Conservation (phyloP, 768 basidiomycete species). For the Pholiota molesta region DNA sequence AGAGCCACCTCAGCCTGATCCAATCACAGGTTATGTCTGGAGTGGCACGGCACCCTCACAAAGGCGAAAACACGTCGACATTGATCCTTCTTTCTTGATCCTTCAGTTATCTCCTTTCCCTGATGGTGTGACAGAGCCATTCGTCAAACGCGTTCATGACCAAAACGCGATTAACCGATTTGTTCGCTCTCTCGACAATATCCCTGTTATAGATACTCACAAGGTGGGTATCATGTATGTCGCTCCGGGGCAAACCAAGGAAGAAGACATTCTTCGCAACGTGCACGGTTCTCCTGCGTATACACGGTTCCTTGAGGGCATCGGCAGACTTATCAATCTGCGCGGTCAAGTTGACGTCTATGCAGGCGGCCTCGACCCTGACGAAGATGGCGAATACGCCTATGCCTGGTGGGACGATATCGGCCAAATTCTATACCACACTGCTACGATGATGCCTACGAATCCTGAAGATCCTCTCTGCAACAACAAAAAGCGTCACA, state of each 20-base stretch:
- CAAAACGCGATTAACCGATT: constrained; percentile 54
- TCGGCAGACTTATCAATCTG: constrained; percentile 86
- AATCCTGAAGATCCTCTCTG: constrained; percentile 65
- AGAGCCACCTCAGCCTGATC: constrained; percentile 55
- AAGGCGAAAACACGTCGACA: constrained; percentile 79
- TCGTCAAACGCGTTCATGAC: constrained; percentile 51
- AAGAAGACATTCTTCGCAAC: constrained; percentile 87
- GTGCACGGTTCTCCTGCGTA: constrained; percentile 94
- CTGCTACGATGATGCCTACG: constrained; percentile 97
- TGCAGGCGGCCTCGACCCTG: constrained; percentile 88
- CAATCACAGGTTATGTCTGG: constrained; percentile 89
- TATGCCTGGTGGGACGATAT: constrained; percentile 99
- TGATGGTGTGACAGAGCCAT: constrained; percentile 41
- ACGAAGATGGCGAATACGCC: constrained; percentile 93
- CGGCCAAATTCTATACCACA: constrained; percentile 92
- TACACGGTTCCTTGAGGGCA: constrained; percentile 87
- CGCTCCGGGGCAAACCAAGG: constrained; percentile 85
- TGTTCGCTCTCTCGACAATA: constrained; percentile 72
- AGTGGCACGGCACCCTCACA: constrained; percentile 85
- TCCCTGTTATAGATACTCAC: constrained; percentile 96
- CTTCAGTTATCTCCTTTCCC: constrained; percentile 81
- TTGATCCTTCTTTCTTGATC: constrained; percentile 85
- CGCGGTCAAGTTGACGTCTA: constrained; percentile 92
- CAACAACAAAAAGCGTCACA: constrained; percentile 90
- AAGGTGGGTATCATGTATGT: constrained; percentile 97